These are phyloP conservation scores for Fomitopsis schrenkii DNA, from an alignment of 1,284 basidiomycete genomes.

Conservation along the genomic window DNA sequence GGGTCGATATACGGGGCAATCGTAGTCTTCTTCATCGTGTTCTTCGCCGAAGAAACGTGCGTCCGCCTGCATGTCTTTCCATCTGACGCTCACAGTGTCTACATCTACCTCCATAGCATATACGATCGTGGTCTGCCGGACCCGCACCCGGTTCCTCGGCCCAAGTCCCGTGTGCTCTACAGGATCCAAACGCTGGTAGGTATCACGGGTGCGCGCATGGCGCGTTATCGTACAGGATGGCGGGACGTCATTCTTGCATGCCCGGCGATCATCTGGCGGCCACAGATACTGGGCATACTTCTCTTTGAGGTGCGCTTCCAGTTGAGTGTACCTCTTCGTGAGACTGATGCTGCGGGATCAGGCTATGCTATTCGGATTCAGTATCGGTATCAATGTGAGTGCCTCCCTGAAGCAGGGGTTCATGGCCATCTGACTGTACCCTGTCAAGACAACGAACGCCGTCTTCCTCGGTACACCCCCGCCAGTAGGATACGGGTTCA, in stretches of 20 bases:
- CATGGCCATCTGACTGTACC: neutral
- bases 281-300: constrained; percentile 53
- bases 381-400: constrained; percentile 68
- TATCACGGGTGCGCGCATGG: constrained; percentile 58
- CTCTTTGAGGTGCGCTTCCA: constrained; percentile 50
- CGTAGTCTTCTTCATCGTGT: constrained; percentile 51
- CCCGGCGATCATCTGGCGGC: constrained; percentile 58
- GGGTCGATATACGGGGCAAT: constrained; percentile 55
- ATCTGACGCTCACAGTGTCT: neutral
- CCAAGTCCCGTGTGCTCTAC: constrained; percentile 43
- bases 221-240: constrained; percentile 58
- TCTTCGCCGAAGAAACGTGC: constrained; percentile 66
- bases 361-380: constrained; percentile 63
- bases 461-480: constrained; percentile 60
- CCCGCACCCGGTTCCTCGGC: constrained; percentile 32
- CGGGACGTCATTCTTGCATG: constrained; percentile 40
- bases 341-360: constrained; percentile 15
- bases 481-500: constrained; percentile 58
- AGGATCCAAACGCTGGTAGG: constrained; percentile 63
- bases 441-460: constrained; percentile 56
- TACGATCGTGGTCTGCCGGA: constrained; percentile 63
- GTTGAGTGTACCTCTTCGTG: neutral
- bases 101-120: constrained; percentile 37
- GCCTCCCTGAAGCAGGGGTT: neutral
- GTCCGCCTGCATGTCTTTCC: constrained; percentile 13